Conservation (phyloP, 345 rosid species). For the Lagerstroemia speciosa region DNA sequence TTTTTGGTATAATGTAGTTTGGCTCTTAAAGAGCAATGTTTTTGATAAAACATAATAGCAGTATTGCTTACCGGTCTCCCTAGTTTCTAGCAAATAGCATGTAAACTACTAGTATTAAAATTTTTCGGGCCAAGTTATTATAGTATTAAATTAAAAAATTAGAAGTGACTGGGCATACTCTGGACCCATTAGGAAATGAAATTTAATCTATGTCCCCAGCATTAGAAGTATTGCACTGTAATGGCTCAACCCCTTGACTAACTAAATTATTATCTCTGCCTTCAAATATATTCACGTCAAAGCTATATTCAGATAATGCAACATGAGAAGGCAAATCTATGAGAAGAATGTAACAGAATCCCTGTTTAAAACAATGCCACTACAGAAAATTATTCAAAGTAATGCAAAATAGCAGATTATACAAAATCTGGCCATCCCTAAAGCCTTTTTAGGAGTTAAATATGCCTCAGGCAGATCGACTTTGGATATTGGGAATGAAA, state of each 20-base stretch:
- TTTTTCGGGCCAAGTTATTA: too few relatives aligned
- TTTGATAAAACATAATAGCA: background rate
- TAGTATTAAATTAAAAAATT: background rate
- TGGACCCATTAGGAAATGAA: background rate
- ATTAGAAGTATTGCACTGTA: background rate
- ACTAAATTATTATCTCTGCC: background rate
- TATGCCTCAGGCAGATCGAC: background rate
- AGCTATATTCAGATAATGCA: background rate
- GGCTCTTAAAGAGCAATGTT: background rate
- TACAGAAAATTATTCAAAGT: background rate
- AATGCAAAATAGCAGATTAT: background rate
- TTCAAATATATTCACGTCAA: background rate
- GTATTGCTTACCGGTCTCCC: background rate
- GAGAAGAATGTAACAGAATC: background rate
- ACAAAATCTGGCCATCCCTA: background rate
- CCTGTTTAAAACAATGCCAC: background rate
- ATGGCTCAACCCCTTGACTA: background rate
- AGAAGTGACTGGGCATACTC: background rate
- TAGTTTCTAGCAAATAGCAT: background rate
- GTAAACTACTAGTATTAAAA: background rate
- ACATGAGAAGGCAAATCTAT: background rate
- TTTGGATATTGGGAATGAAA: background rate
- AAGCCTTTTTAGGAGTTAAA: background rate
- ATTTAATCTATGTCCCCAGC: background rate
- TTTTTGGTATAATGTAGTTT: background rate